These are phyloP conservation scores for Aspergillus costaricaensis DNA, from an alignment of 2,329 filamentous ascomycete genomes.

Conservation along the genomic window DNA sequence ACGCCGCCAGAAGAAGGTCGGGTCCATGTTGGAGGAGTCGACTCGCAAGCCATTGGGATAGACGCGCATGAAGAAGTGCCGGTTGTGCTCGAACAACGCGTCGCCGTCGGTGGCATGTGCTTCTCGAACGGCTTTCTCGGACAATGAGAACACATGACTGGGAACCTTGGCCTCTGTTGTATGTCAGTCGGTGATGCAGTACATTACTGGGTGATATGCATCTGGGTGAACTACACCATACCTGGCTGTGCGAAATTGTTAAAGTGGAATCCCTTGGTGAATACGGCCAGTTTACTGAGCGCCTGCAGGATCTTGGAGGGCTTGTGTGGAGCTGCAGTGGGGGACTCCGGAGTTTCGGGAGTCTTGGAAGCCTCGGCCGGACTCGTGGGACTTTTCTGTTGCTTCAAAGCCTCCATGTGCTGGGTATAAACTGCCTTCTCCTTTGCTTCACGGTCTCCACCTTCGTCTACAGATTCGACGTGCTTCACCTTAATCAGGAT, in stretches of 20 bases:
- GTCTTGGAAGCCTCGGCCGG: conserved; percentile 3
- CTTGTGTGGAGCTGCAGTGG: conserved; percentile 45
- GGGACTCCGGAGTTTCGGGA: not conserved
- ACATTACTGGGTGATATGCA: not conserved
- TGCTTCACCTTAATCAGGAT: conserved; percentile 83
- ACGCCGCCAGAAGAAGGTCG: conserved; percentile 80
- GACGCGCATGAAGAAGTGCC: conserved; percentile 77
- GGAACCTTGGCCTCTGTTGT: conserved; percentile 53
- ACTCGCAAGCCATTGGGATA: conserved; percentile 84
- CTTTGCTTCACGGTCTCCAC: conserved; percentile 19
- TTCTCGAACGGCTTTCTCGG: conserved; percentile 67
- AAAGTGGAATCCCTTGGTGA: conserved; percentile 84
- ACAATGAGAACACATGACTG: conserved; percentile 65
- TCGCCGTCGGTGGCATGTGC: conserved; percentile 55
- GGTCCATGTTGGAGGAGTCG: conserved; percentile 82
- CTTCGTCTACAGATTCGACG: conserved; percentile 49
- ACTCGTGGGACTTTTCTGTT: not conserved
- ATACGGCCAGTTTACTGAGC: conserved; percentile 75
- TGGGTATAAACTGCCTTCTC: conserved; percentile 4
- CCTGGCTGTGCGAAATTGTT: conserved; percentile 67
- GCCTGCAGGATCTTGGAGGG: conserved; percentile 67
- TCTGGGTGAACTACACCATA: conserved; percentile 41
- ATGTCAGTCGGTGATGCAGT: conserved; percentile 4
- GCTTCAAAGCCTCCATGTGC: conserved; percentile 9
- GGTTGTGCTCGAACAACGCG: conserved; percentile 80